Evolutionary conservation across 2,329 filamentous ascomycete species (phyloP).

Genomic region (Ophiostoma quercus): DNA sequence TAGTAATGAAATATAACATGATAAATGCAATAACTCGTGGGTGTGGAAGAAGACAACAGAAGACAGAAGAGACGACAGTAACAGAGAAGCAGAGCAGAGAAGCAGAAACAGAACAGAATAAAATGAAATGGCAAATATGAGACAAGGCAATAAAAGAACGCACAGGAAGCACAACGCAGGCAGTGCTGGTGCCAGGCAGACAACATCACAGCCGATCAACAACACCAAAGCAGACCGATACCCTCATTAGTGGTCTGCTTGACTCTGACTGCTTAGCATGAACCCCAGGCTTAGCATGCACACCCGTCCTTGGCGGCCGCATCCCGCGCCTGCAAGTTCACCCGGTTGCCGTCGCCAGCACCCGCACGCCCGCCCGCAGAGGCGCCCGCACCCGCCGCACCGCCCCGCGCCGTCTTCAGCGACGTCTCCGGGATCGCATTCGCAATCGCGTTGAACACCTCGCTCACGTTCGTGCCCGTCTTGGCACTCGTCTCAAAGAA

Average conservation of each 20-base stretch:
- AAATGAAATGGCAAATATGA: not conserved
- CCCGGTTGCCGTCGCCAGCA: constrained; percentile 61
- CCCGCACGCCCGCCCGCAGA: constrained; percentile 50
- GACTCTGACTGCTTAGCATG: constrained; percentile 55
- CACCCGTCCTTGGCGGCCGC: constrained; percentile 83
- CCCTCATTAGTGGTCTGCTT: not conserved
- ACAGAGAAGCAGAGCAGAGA: not conserved
- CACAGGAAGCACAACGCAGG: not conserved
- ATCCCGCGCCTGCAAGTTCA: constrained; percentile 70
- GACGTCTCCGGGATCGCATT: constrained; percentile 97
- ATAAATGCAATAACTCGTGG: not conserved
- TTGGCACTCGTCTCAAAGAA: constrained; percentile 99
- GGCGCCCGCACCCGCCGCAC: constrained; percentile 37
- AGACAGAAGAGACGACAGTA: not conserved
- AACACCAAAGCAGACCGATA: not conserved
- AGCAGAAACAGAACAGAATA: too few relatives aligned
- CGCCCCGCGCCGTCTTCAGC: constrained; percentile 78
- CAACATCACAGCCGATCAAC: not conserved
- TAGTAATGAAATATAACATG: not conserved
- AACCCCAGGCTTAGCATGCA: constrained; percentile 74
- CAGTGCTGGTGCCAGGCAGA: not conserved
- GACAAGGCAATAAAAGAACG: too few relatives aligned
- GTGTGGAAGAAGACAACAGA: not conserved
- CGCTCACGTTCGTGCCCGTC: constrained; percentile 86
- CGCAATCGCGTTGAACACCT: constrained; percentile 96